Evolutionary conservation across 2,329 filamentous ascomycete species (phyloP), one percentile per base, ranked within the genome.

Genomic region (Nakataea oryzae): DNA sequence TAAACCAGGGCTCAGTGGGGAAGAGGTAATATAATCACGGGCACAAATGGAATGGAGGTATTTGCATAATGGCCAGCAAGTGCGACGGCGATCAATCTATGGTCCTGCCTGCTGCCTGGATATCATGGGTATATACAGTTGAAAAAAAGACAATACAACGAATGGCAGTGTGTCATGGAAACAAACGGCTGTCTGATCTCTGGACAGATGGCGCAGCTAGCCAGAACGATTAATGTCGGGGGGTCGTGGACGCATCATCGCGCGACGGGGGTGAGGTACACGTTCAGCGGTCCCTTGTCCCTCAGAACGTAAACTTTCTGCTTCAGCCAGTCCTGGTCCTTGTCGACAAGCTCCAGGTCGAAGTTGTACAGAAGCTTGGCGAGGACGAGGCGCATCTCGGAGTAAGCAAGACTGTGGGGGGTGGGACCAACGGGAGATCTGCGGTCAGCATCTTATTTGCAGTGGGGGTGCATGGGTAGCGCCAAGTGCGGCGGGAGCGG

Each of bases 341-440:
- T 71, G 8, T 76, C 69, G 0, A 71, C 72, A 29, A 80, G 69
- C 50, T 69, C 67, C 63, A 82, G 63, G 63, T 83, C 79, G 65
- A 81, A 83, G 59, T 78, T 78, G 69, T 74, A 82, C 1, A 83
- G 65, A 3, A 83, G 64, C 2, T 74, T 74, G 0, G 77, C 75
- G 11, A 83, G 67, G 55, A 82, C 77, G 8, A 81, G 69, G 8
- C 80, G 73, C 74, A 82, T 79, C 66, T 83, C 79, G 24, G 76
- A 72, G 60, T 80, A 80, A 2, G 79, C 79, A 54, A 83, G 70
- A n/a, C 41, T 50, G 6, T 24, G 21, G 41, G 21, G 41, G 11
- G 41, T n/a, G 3, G 41, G 21, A 11, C 30, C 2, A 30, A 11
- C 21, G 21, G 41, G 21, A 50, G 41, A 50, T 50, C 5, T 9